Base-by-base conservation (phyloP, 2,329 filamentous ascomycete species). In the Pseudocercospora pini-densiflorae region DNA sequence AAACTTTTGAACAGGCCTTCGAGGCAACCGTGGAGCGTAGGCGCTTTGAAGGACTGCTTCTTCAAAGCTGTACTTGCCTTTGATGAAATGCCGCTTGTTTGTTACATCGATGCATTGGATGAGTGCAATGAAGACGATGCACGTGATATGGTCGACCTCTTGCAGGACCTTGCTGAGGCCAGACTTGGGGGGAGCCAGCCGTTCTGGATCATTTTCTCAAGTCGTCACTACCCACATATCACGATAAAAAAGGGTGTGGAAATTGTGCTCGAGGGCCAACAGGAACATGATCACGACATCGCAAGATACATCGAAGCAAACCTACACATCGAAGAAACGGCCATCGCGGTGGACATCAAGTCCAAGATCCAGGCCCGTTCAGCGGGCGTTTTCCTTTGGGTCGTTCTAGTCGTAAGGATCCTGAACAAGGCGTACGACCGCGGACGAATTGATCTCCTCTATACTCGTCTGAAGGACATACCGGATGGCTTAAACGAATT, bases 331-430 rank as follows among this genome's bases (percentile, higher is more conserved):
- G 72, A 75, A 2, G 67, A 60, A 71, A 2, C 63, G 2, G 70
- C 72, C 4, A 27, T 62, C 10, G 55, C 64, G 2, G 63, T 74
- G 8, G 47, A 9, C 4, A 31, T 31, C 29, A 31, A 31, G 29
- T 31, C 29, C 7, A 8, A 72, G 1, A 72, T 83, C 9, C 73
- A 69, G 61, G 9, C 16, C 0, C 63, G 79, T 29, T 74, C 82
- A 0, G 77, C 75, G 1, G 80, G 82, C 0, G 73, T 85, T 4
- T 84, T 85, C 59, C 69, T 84, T 65, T 85, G 83, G 81, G 79
- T 80, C 1, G 77, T 82, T 0, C 68, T 84, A 0, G 82, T 84
- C 2, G 75, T 84, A 0, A 64, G 76, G 5, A 83, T 84, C 3
- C 29, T 86, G 1, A 83, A 85, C 58, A 78, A 78, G 53, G 80